phyloP scores from a whole-genome alignment of 108 stramenopile species.

The Aurantiochytrium sp. region DNA sequence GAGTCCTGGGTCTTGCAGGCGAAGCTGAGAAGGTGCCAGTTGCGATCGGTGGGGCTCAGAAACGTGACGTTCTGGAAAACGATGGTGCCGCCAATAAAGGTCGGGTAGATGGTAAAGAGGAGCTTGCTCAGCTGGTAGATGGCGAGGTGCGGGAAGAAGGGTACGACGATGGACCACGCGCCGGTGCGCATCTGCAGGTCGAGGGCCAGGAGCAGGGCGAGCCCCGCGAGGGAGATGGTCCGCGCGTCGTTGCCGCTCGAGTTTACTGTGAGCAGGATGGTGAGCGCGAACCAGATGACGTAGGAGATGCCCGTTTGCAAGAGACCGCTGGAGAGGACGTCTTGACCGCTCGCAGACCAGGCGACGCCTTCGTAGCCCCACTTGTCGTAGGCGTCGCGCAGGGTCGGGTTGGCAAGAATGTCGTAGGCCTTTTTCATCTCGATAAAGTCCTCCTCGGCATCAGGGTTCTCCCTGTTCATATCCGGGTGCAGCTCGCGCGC shows the following conservation, averaged over 20 bases:
- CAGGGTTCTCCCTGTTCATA: conserved; percentile 42
- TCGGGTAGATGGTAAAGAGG: neutral
- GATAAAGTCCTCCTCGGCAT: conserved; percentile 84
- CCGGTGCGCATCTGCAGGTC: neutral
- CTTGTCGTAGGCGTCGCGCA: conserved; percentile 92
- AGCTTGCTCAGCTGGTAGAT: conserved; percentile 2
- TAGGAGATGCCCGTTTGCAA: neutral
- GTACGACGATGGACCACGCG: neutral
- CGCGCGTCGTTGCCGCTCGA: neutral
- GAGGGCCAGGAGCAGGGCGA: neutral
- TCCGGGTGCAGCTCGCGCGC: neutral
- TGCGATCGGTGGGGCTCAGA: neutral
- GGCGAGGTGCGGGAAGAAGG: conserved; percentile 21
- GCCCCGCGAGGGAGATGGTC: conserved; percentile 1
- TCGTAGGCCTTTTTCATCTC: conserved; percentile 82
- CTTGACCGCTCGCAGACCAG: neutral
- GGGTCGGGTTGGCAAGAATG: conserved; percentile 87
- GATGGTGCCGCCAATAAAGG: conserved; percentile 18
- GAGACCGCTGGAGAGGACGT: neutral
- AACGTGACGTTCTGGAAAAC: neutral
- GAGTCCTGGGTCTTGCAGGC: neutral
- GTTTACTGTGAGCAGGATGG: neutral
- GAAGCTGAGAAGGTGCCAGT: neutral
- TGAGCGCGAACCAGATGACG: conserved; percentile 1
- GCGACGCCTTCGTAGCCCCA: conserved; percentile 81